Evolutionary conservation across 805 yeast genomes (phyloP), one percentile per base, ranked within the genome.

Genomic region (Saccharomycopsis capsularis): DNA sequence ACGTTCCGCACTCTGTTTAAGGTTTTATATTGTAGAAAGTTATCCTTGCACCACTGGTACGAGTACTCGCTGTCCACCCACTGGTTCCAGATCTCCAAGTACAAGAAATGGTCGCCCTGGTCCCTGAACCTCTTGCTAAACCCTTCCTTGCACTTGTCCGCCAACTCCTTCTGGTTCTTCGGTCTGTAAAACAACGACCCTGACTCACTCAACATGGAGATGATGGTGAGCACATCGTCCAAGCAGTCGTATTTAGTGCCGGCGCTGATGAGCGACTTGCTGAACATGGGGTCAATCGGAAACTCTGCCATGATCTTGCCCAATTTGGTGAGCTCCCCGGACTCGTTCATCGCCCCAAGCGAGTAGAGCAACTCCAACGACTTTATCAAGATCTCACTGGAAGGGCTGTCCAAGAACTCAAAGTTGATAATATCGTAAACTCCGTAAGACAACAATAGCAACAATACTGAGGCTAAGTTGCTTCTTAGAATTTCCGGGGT

Each of bases 401-500:
- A 77, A 1, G 99, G 99, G 5, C 87, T 79, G 60, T 93, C 99
- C 81, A 93, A 76, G 58, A 93, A 88, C 47, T 91, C 96, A 62
- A 93, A 90, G 48, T 78, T 75, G 24, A 90, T 63, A 51, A 93
- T 63, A 60, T 93, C 95, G 25, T 80, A 79, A 35, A 93, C 80
- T 0, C 98, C 98, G 60, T 93, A 69, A 0, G 95, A 85, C 47
- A 90, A 70, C 46, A 93, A 68, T 52, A 88, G 66, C 29, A 93
- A 67, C 2, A 91, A 83, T 1, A 89, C 86, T 45, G 85, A 74
- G 0, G 90, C 73, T 37, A 93, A 65, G 58, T 91, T 90, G 21
- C 85, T 85, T 48, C 99, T 68, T 48, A 89, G 68, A n/a, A 93
- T 91, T 58, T 93, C 99, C 0, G 99, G 98, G 0, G 85, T 80